A percentile compares a stretch with the other conserved stretches of the same genome.
Conservation (phyloP, 805 yeast species). For the Blastobotrys mokoenaii region DNA sequence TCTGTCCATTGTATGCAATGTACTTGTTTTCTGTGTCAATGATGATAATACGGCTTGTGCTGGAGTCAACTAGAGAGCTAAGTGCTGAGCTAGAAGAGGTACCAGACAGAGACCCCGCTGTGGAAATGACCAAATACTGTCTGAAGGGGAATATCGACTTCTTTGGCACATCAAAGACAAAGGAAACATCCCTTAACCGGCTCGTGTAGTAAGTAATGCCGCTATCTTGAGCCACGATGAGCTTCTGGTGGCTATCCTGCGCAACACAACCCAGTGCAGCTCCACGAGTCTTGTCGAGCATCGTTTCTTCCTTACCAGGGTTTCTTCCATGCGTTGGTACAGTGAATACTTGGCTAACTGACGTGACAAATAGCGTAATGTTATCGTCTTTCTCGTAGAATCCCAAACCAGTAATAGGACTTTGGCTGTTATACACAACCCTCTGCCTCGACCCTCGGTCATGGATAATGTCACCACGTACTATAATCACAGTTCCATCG, state of each 20-base stretch:
- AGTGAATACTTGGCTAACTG: constrained; percentile 63
- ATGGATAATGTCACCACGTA: constrained; percentile 79
- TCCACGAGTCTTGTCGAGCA: constrained; percentile 40
- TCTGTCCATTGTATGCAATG: constrained; percentile 57
- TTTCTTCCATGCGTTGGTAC: constrained; percentile 74
- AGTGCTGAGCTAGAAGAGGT: constrained; percentile 12
- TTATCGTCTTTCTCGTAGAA: constrained; percentile 37
- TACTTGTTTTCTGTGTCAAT: constrained; percentile 65
- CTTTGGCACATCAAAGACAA: constrained; percentile 52
- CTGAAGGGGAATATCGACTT: constrained; percentile 41
- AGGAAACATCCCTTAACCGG: constrained; percentile 32
- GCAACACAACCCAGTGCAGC: constrained; percentile 39
- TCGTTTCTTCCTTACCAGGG: constrained; percentile 49
- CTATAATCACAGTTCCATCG: constrained; percentile 71
- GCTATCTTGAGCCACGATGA: constrained; percentile 60
- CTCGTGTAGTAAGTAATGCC: constrained; percentile 53
- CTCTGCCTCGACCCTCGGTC: constrained; percentile 90
- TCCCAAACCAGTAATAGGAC: constrained; percentile 73
- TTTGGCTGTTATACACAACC: constrained; percentile 59
- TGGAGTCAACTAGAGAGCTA: constrained; percentile 16
- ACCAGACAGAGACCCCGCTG: constrained; percentile 34
- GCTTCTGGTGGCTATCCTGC: constrained; percentile 32
- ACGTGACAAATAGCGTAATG: constrained; percentile 57
- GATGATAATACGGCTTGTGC: constrained; percentile 51
- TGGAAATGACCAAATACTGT: constrained; percentile 49